Conservation (phyloP, 2,329 filamentous ascomycete genomes). For the Colletotrichum tabaci region DNA sequence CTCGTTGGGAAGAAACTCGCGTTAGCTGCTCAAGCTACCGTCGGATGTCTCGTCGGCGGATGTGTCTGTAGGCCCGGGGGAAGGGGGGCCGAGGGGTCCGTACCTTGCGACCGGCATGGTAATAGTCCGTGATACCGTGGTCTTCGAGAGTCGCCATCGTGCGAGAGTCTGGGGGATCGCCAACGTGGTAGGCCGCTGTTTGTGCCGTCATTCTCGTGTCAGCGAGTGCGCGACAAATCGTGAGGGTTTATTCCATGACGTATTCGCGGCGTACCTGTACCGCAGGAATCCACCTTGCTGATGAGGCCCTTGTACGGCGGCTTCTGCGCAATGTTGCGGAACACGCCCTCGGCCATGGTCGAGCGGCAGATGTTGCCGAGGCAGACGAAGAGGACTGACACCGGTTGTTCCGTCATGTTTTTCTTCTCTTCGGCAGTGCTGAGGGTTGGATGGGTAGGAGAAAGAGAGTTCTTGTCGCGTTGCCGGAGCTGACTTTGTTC, state of each 20-base stretch:
- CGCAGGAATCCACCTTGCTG: slow-evolving; percentile 85
- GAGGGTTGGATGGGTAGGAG: background rate
- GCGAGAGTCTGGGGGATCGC: slow-evolving; percentile 82
- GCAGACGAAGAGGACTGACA: slow-evolving; percentile 94
- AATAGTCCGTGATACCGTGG: slow-evolving; percentile 83
- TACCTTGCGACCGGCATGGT: slow-evolving; percentile 83
- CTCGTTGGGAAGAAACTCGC: background rate
- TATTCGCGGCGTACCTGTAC: slow-evolving; percentile 71
- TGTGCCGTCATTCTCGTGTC: background rate
- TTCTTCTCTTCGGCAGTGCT: background rate
- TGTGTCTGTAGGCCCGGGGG: slow-evolving; percentile 15
- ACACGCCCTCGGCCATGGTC: slow-evolving; percentile 97
- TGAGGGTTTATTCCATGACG: slow-evolving; percentile 28
- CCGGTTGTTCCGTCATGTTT: slow-evolving; percentile 55
- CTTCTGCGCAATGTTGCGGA: slow-evolving; percentile 78
- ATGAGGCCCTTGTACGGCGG: slow-evolving; percentile 73
- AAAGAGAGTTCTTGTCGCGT: slow-evolving; percentile 22
- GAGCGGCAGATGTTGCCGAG: slow-evolving; percentile 96
- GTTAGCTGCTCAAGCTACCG: slow-evolving; percentile 8
- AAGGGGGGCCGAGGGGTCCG: background rate
- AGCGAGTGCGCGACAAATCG: slow-evolving; percentile 13
- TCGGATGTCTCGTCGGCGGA: background rate
- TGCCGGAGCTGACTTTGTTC: slow-evolving; percentile 17
- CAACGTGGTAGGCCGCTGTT: slow-evolving; percentile 84
- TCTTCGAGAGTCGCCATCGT: slow-evolving; percentile 84